phyloP scores from a whole-genome alignment of 2,329 filamentous ascomycete genomes.

The Colletotrichum sp. region DNA sequence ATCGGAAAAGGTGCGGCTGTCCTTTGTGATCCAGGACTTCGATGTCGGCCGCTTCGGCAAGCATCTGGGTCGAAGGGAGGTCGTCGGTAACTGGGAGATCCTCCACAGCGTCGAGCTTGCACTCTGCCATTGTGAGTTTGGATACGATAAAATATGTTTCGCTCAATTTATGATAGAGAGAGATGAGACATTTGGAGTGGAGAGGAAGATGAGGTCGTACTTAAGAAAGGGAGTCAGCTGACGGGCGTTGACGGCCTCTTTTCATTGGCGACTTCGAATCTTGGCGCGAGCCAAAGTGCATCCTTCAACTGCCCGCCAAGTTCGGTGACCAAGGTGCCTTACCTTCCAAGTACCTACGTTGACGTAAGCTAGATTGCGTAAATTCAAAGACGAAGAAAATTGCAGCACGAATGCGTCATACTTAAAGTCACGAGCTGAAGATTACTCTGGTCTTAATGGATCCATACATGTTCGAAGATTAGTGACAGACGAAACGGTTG shows the following conservation, averaged over 20 bases:
- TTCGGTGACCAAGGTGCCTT: neutral
- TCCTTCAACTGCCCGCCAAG: neutral
- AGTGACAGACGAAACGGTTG: no score
- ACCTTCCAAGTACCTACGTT: neutral
- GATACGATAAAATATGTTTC: neutral
- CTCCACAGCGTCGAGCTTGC: neutral
- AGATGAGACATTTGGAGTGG: neutral
- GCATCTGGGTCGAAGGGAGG: neutral
- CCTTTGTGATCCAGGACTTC: neutral
- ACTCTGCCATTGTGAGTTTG: neutral
- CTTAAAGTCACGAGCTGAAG: no score
- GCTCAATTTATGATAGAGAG: neutral
- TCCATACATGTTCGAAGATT: no score
- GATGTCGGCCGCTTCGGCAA: neutral
- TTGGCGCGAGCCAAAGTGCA: neutral
- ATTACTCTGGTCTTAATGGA: no score
- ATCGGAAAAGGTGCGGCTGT: neutral
- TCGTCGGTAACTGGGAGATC: neutral
- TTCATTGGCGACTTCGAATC: neutral
- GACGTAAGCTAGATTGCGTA: no score
- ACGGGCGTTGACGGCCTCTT: neutral
- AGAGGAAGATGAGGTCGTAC: neutral
- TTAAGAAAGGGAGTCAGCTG: neutral
- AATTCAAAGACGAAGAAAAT: no score
- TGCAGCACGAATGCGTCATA: no score